A percentile compares a stretch with the other conserved stretches of the same genome.
phyloP scores from a whole-genome alignment of 2,329 filamentous ascomycete genomes.

The Neopestalotiopsis sp. region DNA sequence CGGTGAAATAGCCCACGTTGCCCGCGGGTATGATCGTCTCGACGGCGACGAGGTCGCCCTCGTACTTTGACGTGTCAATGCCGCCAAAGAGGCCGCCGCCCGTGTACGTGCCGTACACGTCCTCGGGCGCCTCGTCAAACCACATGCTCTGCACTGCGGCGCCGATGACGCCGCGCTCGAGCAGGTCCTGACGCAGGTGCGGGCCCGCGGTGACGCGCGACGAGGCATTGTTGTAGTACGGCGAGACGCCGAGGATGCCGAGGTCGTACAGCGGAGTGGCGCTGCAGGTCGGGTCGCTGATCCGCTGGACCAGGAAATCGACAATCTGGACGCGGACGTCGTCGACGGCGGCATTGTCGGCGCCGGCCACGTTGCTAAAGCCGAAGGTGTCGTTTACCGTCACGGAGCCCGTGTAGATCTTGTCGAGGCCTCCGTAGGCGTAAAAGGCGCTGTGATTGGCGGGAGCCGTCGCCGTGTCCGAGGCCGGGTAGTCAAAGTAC shows the following conservation, averaged over 20 bases:
- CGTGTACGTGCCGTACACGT: slow-evolving; percentile 29
- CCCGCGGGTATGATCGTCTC: slow-evolving; percentile 31
- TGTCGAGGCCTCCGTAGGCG: slow-evolving; percentile 26
- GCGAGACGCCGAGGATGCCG: slow-evolving; percentile 37
- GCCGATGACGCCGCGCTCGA: slow-evolving; percentile 32
- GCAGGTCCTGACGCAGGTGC: slow-evolving; percentile 38
- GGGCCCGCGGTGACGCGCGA: slow-evolving; percentile 30
- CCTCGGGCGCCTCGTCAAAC: slow-evolving; percentile 36
- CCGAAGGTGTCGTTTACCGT: slow-evolving; percentile 31
- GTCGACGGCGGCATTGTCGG: slow-evolving; percentile 22
- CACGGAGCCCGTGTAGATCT: slow-evolving; percentile 24
- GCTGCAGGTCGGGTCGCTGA: slow-evolving; percentile 24
- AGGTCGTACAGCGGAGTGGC: slow-evolving; percentile 31
- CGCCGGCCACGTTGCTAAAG: slow-evolving; percentile 28
- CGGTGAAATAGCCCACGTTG: slow-evolving; percentile 26
- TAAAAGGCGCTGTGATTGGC: slow-evolving; percentile 18
- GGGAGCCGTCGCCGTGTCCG: not conserved
- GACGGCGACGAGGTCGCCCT: slow-evolving; percentile 37
- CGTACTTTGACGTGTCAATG: slow-evolving; percentile 40
- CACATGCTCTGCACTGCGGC: slow-evolving; percentile 39
- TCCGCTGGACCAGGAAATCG: slow-evolving; percentile 29
- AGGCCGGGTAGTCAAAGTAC: slow-evolving; percentile 18
- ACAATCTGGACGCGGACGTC: slow-evolving; percentile 34
- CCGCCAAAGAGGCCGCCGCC: slow-evolving; percentile 40
- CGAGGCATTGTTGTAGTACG: slow-evolving; percentile 28